Percentiles rank a stretch among this genome's conserved stretches.
These are phyloP conservation scores for Purpureocillium takamizusanense DNA, from an alignment of 2,329 filamentous ascomycete genomes.

Conservation along the genomic window DNA sequence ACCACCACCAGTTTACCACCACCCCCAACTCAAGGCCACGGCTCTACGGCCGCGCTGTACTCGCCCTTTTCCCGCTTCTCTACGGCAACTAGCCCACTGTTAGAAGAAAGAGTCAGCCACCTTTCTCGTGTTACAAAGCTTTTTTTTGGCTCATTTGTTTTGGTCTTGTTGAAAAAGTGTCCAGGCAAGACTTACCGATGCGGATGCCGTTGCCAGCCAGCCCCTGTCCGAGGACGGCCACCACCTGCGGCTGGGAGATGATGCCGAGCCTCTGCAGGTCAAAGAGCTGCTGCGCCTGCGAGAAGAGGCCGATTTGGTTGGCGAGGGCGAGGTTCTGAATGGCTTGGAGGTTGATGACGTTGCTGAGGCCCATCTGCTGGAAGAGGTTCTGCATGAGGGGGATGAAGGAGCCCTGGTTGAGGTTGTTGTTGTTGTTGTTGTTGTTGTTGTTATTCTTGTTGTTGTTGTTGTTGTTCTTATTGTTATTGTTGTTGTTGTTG, in stretches of 20 bases:
- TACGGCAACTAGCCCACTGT: too few relatives aligned
- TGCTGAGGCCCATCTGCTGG: slow-evolving; percentile 17
- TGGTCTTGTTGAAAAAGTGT: too few relatives aligned
- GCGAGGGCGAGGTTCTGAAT: slow-evolving; percentile 17
- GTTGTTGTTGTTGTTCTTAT: slow-evolving; percentile 8
- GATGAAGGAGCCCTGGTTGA: slow-evolving; percentile 9
- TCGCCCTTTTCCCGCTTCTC: neutral
- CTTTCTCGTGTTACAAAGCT: too few relatives aligned
- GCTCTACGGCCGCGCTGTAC: neutral
- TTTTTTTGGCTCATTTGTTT: neutral
- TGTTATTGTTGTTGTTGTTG: slow-evolving; percentile 6
- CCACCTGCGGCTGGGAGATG: slow-evolving; percentile 12
- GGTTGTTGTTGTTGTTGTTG: slow-evolving; percentile 7
- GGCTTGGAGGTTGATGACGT: slow-evolving; percentile 15
- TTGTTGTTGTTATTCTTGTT: slow-evolving; percentile 9
- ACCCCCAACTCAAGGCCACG: too few relatives aligned
- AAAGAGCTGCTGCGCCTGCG: slow-evolving; percentile 17
- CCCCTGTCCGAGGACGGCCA: slow-evolving; percentile 13
- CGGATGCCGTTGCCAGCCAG: slow-evolving; percentile 10
- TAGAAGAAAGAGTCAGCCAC: too few relatives aligned
- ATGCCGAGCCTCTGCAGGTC: slow-evolving; percentile 14
- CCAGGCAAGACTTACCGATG: slow-evolving; percentile 10
- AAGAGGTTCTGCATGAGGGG: slow-evolving; percentile 14
- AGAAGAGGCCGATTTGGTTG: slow-evolving; percentile 15
- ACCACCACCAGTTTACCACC: too few relatives aligned